A percentile compares a stretch with the other conserved stretches of the same genome.
phyloP scores from a whole-genome alignment of 495 filamentous ascomycete species.

The Lasiosphaeris hirsuta region DNA sequence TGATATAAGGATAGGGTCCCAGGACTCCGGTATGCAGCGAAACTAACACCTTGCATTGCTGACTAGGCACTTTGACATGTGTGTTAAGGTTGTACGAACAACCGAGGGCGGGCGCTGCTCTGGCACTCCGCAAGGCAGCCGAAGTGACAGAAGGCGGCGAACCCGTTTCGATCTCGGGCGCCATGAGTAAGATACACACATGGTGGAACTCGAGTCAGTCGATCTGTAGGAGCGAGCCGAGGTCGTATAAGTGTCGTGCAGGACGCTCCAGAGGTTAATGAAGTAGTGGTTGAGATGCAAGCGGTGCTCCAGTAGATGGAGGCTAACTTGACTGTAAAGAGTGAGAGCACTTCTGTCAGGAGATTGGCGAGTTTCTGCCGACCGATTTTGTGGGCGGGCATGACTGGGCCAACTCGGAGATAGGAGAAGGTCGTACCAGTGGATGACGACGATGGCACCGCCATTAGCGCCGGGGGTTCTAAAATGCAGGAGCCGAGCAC shows the following conservation, averaged over 20 bases:
- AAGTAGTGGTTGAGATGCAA: constrained; percentile 81
- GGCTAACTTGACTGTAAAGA: constrained; percentile 66
- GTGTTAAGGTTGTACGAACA: constrained; percentile 84
- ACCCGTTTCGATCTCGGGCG: constrained; percentile 56
- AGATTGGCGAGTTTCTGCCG: constrained; percentile 83
- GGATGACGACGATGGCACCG: constrained; percentile 18
- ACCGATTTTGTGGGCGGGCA: constrained; percentile 85
- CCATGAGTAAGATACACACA: constrained; percentile 55
- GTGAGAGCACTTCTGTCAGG: constrained; percentile 72
- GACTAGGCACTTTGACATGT: constrained; percentile 91
- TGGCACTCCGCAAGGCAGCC: constrained; percentile 54
- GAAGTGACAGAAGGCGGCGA: constrained; percentile 55
- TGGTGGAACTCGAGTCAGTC: constrained; percentile 64
- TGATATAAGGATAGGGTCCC: too few species aligned
- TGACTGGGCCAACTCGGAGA: constrained; percentile 37
- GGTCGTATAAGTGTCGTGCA: constrained; percentile 80
- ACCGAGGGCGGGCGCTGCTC: constrained; percentile 89
- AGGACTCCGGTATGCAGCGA: too few species aligned
- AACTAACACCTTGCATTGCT: constrained; percentile 74
- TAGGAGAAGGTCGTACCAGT: constrained; percentile 44
- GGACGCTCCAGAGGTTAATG: constrained; percentile 84
- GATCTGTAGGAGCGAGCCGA: constrained; percentile 72
- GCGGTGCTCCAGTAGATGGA: constrained; percentile 77
- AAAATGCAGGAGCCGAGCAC: constrained; percentile 20
- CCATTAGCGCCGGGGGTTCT: background rate